Base-by-base conservation (phyloP, 192 early-diverging fungal species). In the Dispira parvispora region DNA sequence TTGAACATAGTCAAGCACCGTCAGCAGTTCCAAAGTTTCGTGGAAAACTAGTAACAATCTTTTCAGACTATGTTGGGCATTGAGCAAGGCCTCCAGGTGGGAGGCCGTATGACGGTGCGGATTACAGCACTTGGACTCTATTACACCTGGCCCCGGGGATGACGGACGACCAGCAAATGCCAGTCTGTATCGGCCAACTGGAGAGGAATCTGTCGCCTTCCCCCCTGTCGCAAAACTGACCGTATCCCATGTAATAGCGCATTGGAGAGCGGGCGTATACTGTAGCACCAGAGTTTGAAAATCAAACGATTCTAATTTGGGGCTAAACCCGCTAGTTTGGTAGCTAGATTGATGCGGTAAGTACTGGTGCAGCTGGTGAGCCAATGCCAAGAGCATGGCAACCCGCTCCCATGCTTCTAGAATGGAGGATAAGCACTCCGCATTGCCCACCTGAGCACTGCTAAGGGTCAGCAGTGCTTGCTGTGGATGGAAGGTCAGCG, bases 81-180 rank as follows among this genome's bases (percentile, higher is more conserved):
- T 60, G 32, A 60, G 42, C 57, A 60, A 18, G 57, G 11, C 21
- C 14, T 27, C 12, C 27, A 60, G 38, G 12, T 42, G 16, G 1
- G 13, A 27, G 26, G 8, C 38, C 14, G 21, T 12, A 43, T 60
- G 57, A 8, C 57, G 57, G 57, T 60, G 57, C 26, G 57, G 57
- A 21, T 60, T 60, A 13, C 32, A 38, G 6, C 32, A 38, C 32
- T 38, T 38, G 32, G 32, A 38, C 6, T 38, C 32, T 38, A 38
- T 6, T 38, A 38, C 32, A 6, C 32, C 32, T 6, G 32, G 32
- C 6, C 32, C 32, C 6, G 32, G 32, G 32, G 6, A 38, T 38
- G 6, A 38, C 6, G 32, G 32, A 38, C 32, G 32, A 38, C 32
- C 32, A 1, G 32, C 6, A 38, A 38, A 38, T 6, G 1, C 6